Evolutionary conservation across 306 rosid genomes (phyloP), one percentile per base, ranked within the genome.

Genomic region (Gastrolobium bilobum): DNA sequence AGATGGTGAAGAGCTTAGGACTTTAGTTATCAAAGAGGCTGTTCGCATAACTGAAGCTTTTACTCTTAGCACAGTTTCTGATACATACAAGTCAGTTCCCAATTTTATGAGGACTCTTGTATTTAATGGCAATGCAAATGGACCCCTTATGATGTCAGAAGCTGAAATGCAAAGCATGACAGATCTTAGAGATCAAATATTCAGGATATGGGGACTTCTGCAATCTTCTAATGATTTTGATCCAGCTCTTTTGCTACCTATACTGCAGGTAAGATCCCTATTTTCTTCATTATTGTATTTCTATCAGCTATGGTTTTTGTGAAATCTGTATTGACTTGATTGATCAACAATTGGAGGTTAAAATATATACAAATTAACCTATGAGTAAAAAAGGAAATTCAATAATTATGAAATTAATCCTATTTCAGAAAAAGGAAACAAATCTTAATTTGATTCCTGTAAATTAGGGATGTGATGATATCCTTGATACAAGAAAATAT

Each of bases 11-110:
- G 86, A 72, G 53, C 89, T 93, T 37, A 83, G 91, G 75, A 81
- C 3, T 54, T 85, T 93, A 81, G 90, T 92, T 51, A 90, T 80
- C 71, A 93, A 93, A 81, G 98, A 93, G 84, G 97, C 97, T 42
- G 88, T 91, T 75, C 89, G 95, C 33, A 91, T 91, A 20, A 87
- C 90, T 8, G 97, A 93, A 79, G 91, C 93, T 76, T 93, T 93
- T 76, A 84, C 88, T 56, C 71, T 89, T 30, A 87, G 92, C 78
- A 75, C 93, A 6, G 86, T 88, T 64, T 84, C 86, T 53, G 97
- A 91, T 77, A 72, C 98, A 30, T 90, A 91, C 81, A 88, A 87
- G 72, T 82, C 76, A 47, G 83, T 81, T 42, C 97, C 95, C 0
- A 89, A 87, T 74, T 76, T 91, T 75, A 67, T 91, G 92, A 91